Evolutionary conservation across 108 stramenopile species (phyloP), one percentile per base, ranked within the genome.

Genomic region (Chaetoceros muelleri): DNA sequence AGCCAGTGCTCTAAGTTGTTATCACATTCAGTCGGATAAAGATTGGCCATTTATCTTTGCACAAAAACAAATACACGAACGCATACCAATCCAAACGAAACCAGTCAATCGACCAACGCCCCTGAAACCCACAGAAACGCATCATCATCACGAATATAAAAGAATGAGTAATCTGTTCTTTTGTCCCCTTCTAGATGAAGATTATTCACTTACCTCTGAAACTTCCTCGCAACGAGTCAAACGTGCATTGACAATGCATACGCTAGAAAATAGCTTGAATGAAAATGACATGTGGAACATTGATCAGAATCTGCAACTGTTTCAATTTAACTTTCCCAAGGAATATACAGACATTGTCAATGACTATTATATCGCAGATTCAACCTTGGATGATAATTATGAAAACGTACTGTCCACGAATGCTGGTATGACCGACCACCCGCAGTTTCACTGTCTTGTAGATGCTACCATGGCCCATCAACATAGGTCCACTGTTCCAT

Each of bases 311-410:
- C 31, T 80, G 46, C n/a, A 53, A 16, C 28, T 52, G 40, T 58
- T 80, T 61, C 73, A 80, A 31, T 80, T 80, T 70, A 55, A 55
- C 29, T 49, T 80, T 48, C 64, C 79, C 45, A 57, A 51, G 5
- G 62, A 70, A 27, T 31, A 23, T 19, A 53, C 65, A 46, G 57
- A 57, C 8, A 50, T 74, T 0, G n/a, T 80, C 21, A 25, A 51
- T 0, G 27, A 28, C 2, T 62, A 67, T 30, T 76, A 69, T 48
- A 62, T 55, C 2, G 79, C 79, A 0, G 79, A 80, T 64, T 30
- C 34, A 19, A 28, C 40, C 19, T 31, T 73, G 46, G 75, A 76
- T 49, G 75, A 76, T 60, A 26, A 54, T 1, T 76, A 80, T 53
- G 40, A 28, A 13, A 23, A 55, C 1, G 19, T 48, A 28, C 27